Base-by-base conservation (phyloP, 176 grass and related monocot species). In the Elaeis guineensis region DNA sequence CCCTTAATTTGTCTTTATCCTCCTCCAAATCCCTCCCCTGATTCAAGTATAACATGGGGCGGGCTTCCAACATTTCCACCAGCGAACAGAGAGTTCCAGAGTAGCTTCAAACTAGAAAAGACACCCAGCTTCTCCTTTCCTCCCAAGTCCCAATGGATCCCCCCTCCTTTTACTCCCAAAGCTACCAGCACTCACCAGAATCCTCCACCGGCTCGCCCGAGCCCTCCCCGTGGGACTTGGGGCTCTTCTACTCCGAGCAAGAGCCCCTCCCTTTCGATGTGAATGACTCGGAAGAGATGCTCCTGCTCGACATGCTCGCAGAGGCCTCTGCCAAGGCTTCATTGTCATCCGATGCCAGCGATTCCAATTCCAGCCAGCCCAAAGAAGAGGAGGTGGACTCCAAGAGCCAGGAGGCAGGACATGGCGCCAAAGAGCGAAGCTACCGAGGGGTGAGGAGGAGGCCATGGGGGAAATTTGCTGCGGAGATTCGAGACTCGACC, bases 401-500 rank as follows among this genome's bases (percentile, higher is more conserved):
- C 26, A 2, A 62, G 39, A 54, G n/a, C n/a, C n/a, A 21, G 3
- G 2, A 35, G 3, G 9, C 19, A 63, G 21, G 15, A 12, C 22
- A 59, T 6, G 35, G 35, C 15, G 61, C 7, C 53, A 48, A 14
- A 4, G 18, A 30, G 53, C 35, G 8, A 1, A 39, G 35, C 35
- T 95, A 89, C 77, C 80, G 89, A 48, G 89, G 89, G 22, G 57
- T 74, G 82, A 57, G 78, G 77, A 24, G 79, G 81, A 35, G 50
- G 76, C 50, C 85, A 85, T 75, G 61, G 61, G 61, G 61, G 35
- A 63, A 63, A 19, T 63, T 63, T 8, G 61, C 61, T 0, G 61
- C 61, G 30, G 61, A 63, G 61, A 63, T 63, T 12, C 61, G 61
- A 1, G 61, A 63, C 61, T 63, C 61, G 19, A 49, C 61, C 3